Percentiles rank a stretch among this genome's conserved stretches.
These are phyloP conservation scores for Isabelozyma rhagii DNA, from an alignment of 805 yeast species.

Conservation along the genomic window DNA sequence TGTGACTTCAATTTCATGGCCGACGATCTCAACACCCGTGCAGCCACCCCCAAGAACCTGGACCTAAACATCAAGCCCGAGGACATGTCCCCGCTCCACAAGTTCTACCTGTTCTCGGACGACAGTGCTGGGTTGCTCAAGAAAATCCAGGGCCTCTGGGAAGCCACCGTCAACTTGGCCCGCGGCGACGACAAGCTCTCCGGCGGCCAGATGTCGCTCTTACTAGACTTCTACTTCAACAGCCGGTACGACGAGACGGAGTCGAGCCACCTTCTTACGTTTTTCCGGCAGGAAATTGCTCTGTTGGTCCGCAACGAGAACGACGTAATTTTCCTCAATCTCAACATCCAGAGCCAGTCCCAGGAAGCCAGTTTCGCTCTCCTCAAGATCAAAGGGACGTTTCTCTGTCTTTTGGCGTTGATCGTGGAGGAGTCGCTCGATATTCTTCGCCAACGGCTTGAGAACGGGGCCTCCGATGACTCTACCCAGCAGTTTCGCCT, in stretches of 20 bases:
- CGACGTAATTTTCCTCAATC: background rate
- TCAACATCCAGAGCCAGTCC: constrained; percentile 7
- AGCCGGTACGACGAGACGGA: background rate
- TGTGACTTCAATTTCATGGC: constrained; percentile 37
- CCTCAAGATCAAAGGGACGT: constrained; percentile 23
- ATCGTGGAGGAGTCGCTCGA: constrained; percentile 30
- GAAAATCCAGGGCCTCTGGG: constrained; percentile 26
- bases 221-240: constrained; percentile 3
- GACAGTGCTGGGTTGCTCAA: constrained; percentile 8
- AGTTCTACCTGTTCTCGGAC: background rate
- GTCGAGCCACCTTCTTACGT: background rate
- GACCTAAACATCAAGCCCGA: background rate
- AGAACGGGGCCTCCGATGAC: constrained; percentile 5
- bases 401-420: constrained; percentile 26
- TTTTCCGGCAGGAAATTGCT: background rate
- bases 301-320: background rate
- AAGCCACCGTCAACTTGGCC: constrained; percentile 12
- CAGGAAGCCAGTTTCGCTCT: constrained; percentile 13
- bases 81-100: background rate
- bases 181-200: constrained; percentile 17
- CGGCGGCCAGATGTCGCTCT: constrained; percentile 7
- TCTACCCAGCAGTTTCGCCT: constrained; percentile 9
- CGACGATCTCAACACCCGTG: constrained; percentile 12
- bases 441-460: constrained; percentile 9
- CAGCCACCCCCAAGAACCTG: background rate